phyloP scores from a whole-genome alignment of 2,329 filamentous ascomycete genomes.

The Scedosporium dehoogii region DNA sequence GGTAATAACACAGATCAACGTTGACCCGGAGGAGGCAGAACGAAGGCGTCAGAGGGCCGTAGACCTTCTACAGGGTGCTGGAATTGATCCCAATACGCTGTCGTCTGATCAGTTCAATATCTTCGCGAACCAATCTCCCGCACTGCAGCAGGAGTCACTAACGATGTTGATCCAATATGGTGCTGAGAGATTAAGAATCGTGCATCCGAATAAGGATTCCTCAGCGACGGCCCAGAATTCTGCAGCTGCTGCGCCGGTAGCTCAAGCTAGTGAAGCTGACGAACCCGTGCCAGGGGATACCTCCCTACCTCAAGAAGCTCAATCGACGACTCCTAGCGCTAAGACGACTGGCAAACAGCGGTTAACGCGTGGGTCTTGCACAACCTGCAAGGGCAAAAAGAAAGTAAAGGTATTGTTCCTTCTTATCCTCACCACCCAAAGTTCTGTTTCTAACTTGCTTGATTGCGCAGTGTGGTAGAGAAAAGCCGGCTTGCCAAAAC shows the following conservation, averaged over 20 bases:
- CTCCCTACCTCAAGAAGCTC: neutral
- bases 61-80: constrained; percentile 33
- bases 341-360: constrained; percentile 5
- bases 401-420: constrained; percentile 1
- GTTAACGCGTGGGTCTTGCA: constrained; percentile 23
- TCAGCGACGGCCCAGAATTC: constrained; percentile 10
- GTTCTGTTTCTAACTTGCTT: neutral
- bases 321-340: neutral
- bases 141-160: constrained; percentile 43
- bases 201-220: constrained; percentile 36
- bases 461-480: constrained; percentile 29
- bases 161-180: constrained; percentile 48
- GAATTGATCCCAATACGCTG: constrained; percentile 41
- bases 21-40: constrained; percentile 33
- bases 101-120: constrained; percentile 48
- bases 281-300: neutral
- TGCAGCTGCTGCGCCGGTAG: neutral
- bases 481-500: constrained; percentile 27
- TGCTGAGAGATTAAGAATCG: constrained; percentile 45
- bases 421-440: neutral
- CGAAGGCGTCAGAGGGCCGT: constrained; percentile 38
- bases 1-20: neutral
- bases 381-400: constrained; percentile 24
- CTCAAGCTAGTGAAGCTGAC: neutral
- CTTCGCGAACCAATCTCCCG: constrained; percentile 48